Conservation (phyloP, 2,329 filamentous ascomycete species). For the Curvularia eragrostidis region DNA sequence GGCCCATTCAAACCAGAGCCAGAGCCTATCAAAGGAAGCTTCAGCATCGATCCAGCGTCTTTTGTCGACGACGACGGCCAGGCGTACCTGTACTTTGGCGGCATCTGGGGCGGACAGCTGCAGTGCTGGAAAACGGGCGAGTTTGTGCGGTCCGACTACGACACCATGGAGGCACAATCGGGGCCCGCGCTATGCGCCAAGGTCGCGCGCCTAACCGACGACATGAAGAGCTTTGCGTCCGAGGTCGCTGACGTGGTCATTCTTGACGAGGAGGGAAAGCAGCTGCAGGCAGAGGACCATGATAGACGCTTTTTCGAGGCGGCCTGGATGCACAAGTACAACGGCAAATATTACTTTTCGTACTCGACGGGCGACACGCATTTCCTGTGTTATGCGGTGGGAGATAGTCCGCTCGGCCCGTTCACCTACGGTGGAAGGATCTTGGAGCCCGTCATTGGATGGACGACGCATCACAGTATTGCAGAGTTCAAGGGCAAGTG, state of each 20-base stretch:
- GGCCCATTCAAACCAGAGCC: constrained; percentile 74
- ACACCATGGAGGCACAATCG: constrained; percentile 37
- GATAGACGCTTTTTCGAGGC: constrained; percentile 80
- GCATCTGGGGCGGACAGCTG: constrained; percentile 80
- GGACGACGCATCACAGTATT: constrained; percentile 83
- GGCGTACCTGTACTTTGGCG: constrained; percentile 77
- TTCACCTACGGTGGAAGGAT: constrained; percentile 76
- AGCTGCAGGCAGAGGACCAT: constrained; percentile 71
- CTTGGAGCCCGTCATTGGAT: constrained; percentile 77
- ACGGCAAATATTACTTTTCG: constrained; percentile 74
- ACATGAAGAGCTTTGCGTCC: constrained; percentile 69
- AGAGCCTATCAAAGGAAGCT: constrained; percentile 70
- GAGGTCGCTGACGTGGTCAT: constrained; percentile 68
- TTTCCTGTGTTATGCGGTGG: constrained; percentile 72
- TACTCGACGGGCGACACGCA: constrained; percentile 83
- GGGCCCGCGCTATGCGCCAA: constrained; percentile 68
- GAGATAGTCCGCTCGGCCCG: constrained; percentile 70
- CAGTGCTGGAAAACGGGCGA: constrained; percentile 72
- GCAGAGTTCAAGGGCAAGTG: constrained; percentile 74
- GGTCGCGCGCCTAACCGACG: constrained; percentile 67
- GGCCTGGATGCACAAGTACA: constrained; percentile 78
- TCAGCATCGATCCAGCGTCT: constrained; percentile 77
- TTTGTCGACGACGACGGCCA: constrained; percentile 74
- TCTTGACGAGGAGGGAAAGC: constrained; percentile 62
- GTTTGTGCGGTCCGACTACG: constrained; percentile 58